Percentiles rank a stretch among this genome's conserved stretches.
phyloP scores from a whole-genome alignment of 2,329 filamentous ascomycete genomes.

The Hypoxylon sp. region DNA sequence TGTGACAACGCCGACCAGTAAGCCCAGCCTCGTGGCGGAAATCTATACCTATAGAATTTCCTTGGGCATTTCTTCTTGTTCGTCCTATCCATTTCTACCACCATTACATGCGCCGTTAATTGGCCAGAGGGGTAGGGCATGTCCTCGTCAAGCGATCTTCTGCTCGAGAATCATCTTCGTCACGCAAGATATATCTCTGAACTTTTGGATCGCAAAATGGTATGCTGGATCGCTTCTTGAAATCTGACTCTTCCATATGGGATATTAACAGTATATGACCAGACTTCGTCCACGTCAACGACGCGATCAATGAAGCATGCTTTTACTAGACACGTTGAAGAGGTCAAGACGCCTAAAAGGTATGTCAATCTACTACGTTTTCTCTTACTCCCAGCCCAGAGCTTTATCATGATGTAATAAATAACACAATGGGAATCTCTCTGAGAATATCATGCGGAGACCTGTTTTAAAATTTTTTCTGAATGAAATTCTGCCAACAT shows the following conservation, averaged over 20 bases:
- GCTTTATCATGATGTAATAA: conserved; percentile 66
- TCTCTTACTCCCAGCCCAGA: conserved; percentile 27
- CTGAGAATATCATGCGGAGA: conserved; percentile 96
- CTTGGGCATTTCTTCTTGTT: conserved; percentile 9
- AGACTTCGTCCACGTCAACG: conserved; percentile 81
- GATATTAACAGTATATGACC: conserved; percentile 45
- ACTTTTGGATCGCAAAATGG: conserved; percentile 46
- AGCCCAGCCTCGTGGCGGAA: conserved; percentile 30
- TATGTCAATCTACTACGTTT: conserved; percentile 65
- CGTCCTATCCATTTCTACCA: background rate
- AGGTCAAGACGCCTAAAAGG: conserved; percentile 91
- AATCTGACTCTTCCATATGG: background rate
- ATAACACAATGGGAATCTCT: conserved; percentile 99
- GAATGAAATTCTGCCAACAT: conserved; percentile 39
- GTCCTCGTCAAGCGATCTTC: conserved; percentile 42
- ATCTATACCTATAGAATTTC: conserved; percentile 11
- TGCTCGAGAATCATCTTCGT: conserved; percentile 46
- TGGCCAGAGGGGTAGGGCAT: conserved; percentile 39
- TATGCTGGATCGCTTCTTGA: conserved; percentile 25
- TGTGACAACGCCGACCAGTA: conserved; percentile 16
- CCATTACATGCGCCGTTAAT: conserved; percentile 2
- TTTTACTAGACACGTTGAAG: conserved; percentile 86
- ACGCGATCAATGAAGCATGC: conserved; percentile 78
- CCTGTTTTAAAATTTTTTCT: conserved; percentile 64
- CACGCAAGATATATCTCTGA: conserved; percentile 42